Percentiles rank a stretch among this genome's conserved stretches.
Conservation (phyloP, 2,329 filamentous ascomycete genomes). For the Gnomoniopsis sp. region DNA sequence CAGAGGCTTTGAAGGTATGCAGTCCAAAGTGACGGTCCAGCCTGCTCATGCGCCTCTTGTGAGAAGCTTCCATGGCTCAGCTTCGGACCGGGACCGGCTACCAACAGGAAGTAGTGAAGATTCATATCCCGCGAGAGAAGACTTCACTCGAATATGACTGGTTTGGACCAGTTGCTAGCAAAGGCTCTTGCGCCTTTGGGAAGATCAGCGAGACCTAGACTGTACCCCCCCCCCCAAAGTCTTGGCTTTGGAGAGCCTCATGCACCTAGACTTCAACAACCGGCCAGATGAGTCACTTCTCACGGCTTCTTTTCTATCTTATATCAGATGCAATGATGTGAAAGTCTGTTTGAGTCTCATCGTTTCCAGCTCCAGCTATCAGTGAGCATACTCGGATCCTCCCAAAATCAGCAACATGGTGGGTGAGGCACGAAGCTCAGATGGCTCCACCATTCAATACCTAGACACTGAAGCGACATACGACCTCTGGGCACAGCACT, state of each 20-base stretch:
- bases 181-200: too few species aligned
- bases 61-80: too few species aligned
- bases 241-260: not conserved
- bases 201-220: too few species aligned
- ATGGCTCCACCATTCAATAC: conserved; percentile 16
- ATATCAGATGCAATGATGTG: not conserved
- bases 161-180: too few species aligned
- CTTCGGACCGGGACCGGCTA: too few species aligned
- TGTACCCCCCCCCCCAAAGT: not conserved
- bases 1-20: too few species aligned
- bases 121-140: too few species aligned
- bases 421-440: not conserved
- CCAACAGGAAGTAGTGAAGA: too few species aligned
- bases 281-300: not conserved
- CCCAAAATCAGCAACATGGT: not conserved
- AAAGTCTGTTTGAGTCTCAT: not conserved
- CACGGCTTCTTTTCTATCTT: not conserved
- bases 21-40: too few species aligned
- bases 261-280: not conserved
- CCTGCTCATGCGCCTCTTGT: too few species aligned
- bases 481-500: conserved; percentile 39
- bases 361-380: not conserved
- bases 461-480: conserved; percentile 31
- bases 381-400: not conserved
- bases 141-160: too few species aligned